phyloP scores from a whole-genome alignment of 1,284 basidiomycete species.

The Cronartium ribicola region DNA sequence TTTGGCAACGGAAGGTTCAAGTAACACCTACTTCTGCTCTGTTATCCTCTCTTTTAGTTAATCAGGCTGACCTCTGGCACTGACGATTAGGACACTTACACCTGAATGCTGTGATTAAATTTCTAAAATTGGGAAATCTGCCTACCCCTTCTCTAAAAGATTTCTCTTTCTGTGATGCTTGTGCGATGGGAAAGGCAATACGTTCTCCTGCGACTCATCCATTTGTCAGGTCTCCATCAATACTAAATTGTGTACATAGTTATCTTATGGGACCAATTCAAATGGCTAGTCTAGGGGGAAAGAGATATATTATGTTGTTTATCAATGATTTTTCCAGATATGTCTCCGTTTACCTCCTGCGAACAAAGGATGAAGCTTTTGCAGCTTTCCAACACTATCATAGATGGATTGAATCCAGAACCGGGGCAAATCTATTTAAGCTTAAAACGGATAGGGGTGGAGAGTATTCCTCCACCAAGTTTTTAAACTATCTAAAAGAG shows the following conservation, averaged over 20 bases:
- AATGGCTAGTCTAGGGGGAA: not conserved
- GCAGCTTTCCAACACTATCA: not conserved
- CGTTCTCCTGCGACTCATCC: not conserved
- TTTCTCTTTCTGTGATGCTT: not conserved
- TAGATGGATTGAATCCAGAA: slow-evolving; percentile 3
- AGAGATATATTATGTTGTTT: slow-evolving; percentile 7
- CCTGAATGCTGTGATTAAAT: not conserved
- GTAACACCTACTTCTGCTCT: not conserved
- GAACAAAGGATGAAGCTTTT: not conserved
- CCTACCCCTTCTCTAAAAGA: not conserved
- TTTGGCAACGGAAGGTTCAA: no score
- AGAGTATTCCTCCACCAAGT: slow-evolving; percentile 8
- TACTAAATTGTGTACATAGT: not conserved
- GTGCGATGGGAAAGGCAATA: not conserved
- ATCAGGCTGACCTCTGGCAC: no score
- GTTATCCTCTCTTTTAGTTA: no score
- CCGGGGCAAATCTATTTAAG: not conserved
- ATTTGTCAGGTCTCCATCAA: no score
- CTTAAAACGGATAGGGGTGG: slow-evolving; percentile 5
- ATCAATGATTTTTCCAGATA: slow-evolving; percentile 18
- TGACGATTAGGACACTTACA: not conserved
- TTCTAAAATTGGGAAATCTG: no score
- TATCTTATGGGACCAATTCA: slow-evolving; percentile 4
- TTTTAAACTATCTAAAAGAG: not conserved
- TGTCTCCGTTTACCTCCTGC: not conserved